Evolutionary conservation across 1,284 basidiomycete species (phyloP).

Genomic region (Sparassis latifolia): DNA sequence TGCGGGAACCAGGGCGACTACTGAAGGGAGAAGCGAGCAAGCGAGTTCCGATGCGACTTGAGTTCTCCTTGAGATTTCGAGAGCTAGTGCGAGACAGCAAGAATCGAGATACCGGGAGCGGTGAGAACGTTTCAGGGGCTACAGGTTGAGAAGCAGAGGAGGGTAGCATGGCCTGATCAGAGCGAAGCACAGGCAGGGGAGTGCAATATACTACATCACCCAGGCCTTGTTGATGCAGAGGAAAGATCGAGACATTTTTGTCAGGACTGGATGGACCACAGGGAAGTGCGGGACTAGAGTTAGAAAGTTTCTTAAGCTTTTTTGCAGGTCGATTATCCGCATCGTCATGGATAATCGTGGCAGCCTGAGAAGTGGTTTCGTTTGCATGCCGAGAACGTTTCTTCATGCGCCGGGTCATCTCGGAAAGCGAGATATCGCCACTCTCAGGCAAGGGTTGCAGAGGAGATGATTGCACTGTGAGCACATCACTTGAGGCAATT

Average conservation of each 20-base stretch:
- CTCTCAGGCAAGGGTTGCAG: constrained; percentile 27
- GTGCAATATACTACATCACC: constrained; percentile 10
- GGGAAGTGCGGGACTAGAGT: not conserved
- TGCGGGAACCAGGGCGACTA: constrained; percentile 37
- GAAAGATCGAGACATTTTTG: constrained; percentile 3
- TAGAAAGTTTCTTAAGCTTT: constrained; percentile 12
- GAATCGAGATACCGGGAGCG: constrained; percentile 35
- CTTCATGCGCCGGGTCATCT: constrained; percentile 44
- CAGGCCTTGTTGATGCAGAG: constrained; percentile 9
- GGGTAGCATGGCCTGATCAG: constrained; percentile 12
- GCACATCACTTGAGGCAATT: not conserved
- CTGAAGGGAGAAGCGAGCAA: constrained; percentile 31
- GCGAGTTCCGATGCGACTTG: constrained; percentile 17
- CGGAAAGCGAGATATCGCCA: constrained; percentile 30
- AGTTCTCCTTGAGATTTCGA: constrained; percentile 42
- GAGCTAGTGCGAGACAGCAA: constrained; percentile 39
- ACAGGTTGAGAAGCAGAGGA: constrained; percentile 9
- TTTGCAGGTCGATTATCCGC: constrained; percentile 14
- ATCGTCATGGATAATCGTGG: constrained; percentile 1
- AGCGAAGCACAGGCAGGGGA: constrained; percentile 12
- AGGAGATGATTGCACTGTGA: constrained; percentile 29
- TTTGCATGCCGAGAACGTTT: constrained; percentile 37
- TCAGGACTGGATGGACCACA: not conserved
- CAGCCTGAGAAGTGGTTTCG: too few relatives aligned
- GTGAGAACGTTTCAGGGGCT: constrained; percentile 32